Evolutionary conservation across 2,329 filamentous ascomycete genomes (phyloP), one percentile per base, ranked within the genome.

Genomic region (Aspergillus sp.): DNA sequence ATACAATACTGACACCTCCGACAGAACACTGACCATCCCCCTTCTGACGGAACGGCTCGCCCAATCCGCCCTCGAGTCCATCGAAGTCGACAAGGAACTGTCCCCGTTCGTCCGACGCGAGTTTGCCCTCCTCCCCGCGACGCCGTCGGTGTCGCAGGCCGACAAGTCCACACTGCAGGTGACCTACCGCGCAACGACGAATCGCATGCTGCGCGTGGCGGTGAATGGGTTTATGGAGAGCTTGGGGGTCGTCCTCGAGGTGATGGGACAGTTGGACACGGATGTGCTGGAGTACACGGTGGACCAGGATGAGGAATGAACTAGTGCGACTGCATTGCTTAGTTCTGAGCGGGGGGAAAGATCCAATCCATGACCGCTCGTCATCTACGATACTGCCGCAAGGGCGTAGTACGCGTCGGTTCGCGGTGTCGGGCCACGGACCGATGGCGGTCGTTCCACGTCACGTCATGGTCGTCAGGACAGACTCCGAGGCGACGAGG

Each of bases 191-290:
- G 94, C 94, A 1, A 91, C 91, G 0, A 97, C 94, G 17, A 96
- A 97, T 69, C 87, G 94, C 61, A 97, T 97, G 93, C 81, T 99
- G 53, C 87, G 94, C 42, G 94, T 99, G 2, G 89, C 93, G 3
- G 92, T 97, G 52, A 97, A 97, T 74, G 91, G 91, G 9, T 97
- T 97, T 72, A 91, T 97, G 80, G 93, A 97, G 65, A 95, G 88
- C 62, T 71, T 97, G 51, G 84, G 85, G 48, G 84, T 97, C 4
- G 87, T 97, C 1, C 71, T 97, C 40, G 89, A 91, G 50, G 88
- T 96, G 14, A 96, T 97, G 88, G 86, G 89, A 71, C 88, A 95
- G 69, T 74, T 97, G 63, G 93, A 97, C 72, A 83, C 86, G 21
- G 92, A 97, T 75, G 87, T 94, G 2, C 69, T 96, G 36, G 82